Evolutionary conservation across 306 rosid genomes (phyloP).

Genomic region (Dryas drummondii): DNA sequence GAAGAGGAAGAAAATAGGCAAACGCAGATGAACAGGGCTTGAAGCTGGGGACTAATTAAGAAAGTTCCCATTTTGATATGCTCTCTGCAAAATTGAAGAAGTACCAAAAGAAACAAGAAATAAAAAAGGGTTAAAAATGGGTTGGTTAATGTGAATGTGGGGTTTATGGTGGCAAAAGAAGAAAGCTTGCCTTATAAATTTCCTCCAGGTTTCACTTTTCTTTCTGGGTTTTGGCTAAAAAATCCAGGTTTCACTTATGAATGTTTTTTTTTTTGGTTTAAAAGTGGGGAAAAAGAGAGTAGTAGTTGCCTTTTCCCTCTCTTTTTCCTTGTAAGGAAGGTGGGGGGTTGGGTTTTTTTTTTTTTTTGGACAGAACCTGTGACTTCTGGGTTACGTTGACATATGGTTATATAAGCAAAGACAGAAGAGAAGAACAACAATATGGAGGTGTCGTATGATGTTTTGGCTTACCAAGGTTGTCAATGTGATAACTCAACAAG

Average conservation of each 20-base stretch:
- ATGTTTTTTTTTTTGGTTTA: no score
- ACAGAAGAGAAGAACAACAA: no score
- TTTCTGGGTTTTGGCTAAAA: background rate
- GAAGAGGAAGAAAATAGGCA: slow-evolving; percentile 48
- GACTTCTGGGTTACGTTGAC: no score
- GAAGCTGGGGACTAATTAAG: slow-evolving; percentile 28
- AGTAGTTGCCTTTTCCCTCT: no score
- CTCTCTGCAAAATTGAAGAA: slow-evolving; percentile 34
- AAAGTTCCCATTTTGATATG: slow-evolving; percentile 11
- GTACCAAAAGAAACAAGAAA: background rate
- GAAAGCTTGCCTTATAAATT: no score
- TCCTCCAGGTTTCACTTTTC: no score
- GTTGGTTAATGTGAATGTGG: background rate
- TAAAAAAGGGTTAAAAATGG: background rate
- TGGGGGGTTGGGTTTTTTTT: background rate
- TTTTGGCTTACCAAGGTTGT: no score
- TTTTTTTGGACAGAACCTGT: no score
- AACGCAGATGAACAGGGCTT: slow-evolving; percentile 42
- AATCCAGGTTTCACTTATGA: background rate
- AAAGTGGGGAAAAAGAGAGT: background rate
- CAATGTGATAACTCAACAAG: no score
- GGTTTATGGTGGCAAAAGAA: slow-evolving; percentile 12
- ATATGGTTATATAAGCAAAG: no score
- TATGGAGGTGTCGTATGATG: no score
- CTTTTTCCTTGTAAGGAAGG: background rate